phyloP scores from a whole-genome alignment of 768 basidiomycete genomes.

The Cubamyces sp. region DNA sequence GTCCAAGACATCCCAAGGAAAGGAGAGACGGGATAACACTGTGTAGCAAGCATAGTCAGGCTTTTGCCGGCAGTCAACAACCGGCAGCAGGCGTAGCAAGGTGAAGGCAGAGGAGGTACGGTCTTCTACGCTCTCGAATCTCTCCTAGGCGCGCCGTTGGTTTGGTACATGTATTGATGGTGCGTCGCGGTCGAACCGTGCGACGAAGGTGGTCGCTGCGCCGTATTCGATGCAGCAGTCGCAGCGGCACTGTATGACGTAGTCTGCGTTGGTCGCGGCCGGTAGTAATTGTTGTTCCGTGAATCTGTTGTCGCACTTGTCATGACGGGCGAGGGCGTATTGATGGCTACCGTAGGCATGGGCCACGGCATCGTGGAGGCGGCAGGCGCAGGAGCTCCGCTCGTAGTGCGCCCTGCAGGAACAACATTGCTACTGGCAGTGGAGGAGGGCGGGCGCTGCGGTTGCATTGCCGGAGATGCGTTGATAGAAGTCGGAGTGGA shows the following conservation, averaged over 20 bases:
- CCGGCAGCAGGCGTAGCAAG: background rate
- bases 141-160: conserved; percentile 19
- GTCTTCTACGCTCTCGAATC: conserved; percentile 18
- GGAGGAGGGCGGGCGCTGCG: conserved; percentile 42
- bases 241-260: conserved; percentile 26
- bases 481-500: conserved; percentile 43
- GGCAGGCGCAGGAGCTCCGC: conserved; percentile 29
- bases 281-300: conserved; percentile 56
- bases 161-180: conserved; percentile 35
- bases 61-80: background rate
- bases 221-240: conserved; percentile 11
- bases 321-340: conserved; percentile 60
- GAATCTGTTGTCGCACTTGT: conserved; percentile 41
- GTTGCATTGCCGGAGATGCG: conserved; percentile 57
- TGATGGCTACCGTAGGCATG: conserved; percentile 72
- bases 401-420: conserved; percentile 21
- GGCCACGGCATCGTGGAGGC: conserved; percentile 58
- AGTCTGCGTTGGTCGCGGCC: conserved; percentile 44
- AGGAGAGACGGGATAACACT: background rate
- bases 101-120: background rate
- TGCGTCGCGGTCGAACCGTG: conserved; percentile 19
- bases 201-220: conserved; percentile 24
- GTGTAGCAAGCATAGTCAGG: conserved; percentile 4
- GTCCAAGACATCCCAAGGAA: conserved; percentile 19
- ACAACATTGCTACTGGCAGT: conserved; percentile 16